phyloP scores from a whole-genome alignment of 306 rosid genomes.

The Quercus aquifolioides region DNA sequence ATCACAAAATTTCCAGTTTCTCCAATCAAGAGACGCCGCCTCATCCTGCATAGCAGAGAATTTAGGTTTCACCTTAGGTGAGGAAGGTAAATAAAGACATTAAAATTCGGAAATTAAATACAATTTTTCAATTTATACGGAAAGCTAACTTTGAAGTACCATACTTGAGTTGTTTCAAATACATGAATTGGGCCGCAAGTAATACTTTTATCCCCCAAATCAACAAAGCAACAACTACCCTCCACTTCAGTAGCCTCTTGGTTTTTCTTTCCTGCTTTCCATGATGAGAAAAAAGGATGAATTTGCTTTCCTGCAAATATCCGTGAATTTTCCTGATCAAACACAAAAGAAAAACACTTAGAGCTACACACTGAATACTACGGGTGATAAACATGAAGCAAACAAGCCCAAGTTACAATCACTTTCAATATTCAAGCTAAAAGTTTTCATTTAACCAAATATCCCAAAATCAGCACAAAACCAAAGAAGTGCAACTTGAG shows the following conservation, averaged over 20 bases:
- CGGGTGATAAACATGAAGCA: background rate
- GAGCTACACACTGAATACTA: background rate
- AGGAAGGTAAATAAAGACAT: background rate
- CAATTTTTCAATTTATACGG: background rate
- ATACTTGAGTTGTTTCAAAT: slow-evolving; percentile 60
- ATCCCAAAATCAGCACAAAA: background rate
- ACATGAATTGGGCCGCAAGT: slow-evolving; percentile 62
- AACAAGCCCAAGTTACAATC: background rate
- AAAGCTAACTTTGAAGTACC: slow-evolving; percentile 6
- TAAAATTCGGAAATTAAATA: background rate
- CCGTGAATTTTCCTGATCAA: slow-evolving; percentile 68
- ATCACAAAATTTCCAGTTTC: slow-evolving; percentile 59
- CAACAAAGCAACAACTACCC: slow-evolving; percentile 2
- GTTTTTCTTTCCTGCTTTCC: slow-evolving; percentile 44
- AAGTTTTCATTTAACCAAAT: background rate
- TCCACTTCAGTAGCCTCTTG: slow-evolving; percentile 35
- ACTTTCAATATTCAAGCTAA: slow-evolving; percentile 4
- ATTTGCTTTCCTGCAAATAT: slow-evolving; percentile 60
- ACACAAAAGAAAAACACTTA: slow-evolving; percentile 1
- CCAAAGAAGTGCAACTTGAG: background rate
- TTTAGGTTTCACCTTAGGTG: slow-evolving; percentile 17
- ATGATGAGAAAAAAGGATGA: slow-evolving; percentile 68
- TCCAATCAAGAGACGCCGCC: slow-evolving; percentile 48
- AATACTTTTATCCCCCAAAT: slow-evolving; percentile 24
- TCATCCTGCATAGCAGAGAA: slow-evolving; percentile 54